These are phyloP conservation scores for Boletus sp. DNA, from an alignment of 1,284 basidiomycete species.

Conservation along the genomic window DNA sequence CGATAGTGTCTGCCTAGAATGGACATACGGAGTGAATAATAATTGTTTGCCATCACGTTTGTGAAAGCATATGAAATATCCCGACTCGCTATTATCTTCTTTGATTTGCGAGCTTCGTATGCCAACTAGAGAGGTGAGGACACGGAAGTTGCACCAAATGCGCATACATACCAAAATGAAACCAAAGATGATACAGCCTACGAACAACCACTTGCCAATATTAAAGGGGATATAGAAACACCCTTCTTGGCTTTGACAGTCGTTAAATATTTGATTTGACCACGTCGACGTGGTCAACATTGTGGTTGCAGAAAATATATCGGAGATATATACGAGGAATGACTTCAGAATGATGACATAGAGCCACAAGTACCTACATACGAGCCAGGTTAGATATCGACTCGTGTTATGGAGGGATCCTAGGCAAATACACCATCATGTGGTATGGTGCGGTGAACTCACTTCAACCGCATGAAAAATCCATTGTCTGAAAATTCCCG, in stretches of 20 bases:
- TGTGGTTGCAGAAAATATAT: slow-evolving; percentile 96
- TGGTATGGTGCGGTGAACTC: slow-evolving; percentile 29
- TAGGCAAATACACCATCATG: background rate
- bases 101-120: slow-evolving; percentile 90
- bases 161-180: slow-evolving; percentile 77
- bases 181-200: slow-evolving; percentile 96
- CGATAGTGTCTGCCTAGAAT: background rate
- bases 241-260: slow-evolving; percentile 58
- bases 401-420: background rate
- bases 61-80: slow-evolving; percentile 98
- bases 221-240: slow-evolving; percentile 87
- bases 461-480: slow-evolving; percentile 84
- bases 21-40: slow-evolving; percentile 82
- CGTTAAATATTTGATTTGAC: slow-evolving; percentile 85
- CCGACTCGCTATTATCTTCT: slow-evolving; percentile 88
- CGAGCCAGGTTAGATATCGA: slow-evolving; percentile 8
- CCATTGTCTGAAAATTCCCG: slow-evolving; percentile 88
- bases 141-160: background rate
- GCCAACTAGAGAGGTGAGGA: slow-evolving; percentile 51
- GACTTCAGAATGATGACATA: slow-evolving; percentile 93
- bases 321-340: slow-evolving; percentile 92
- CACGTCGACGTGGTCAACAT: slow-evolving; percentile 91
- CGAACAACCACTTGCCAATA: slow-evolving; percentile 94
- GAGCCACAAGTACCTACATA: slow-evolving; percentile 78
- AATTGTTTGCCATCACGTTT: slow-evolving; percentile 95